Conservation (phyloP, 805 yeast genomes). For the Candida maltosa region DNA sequence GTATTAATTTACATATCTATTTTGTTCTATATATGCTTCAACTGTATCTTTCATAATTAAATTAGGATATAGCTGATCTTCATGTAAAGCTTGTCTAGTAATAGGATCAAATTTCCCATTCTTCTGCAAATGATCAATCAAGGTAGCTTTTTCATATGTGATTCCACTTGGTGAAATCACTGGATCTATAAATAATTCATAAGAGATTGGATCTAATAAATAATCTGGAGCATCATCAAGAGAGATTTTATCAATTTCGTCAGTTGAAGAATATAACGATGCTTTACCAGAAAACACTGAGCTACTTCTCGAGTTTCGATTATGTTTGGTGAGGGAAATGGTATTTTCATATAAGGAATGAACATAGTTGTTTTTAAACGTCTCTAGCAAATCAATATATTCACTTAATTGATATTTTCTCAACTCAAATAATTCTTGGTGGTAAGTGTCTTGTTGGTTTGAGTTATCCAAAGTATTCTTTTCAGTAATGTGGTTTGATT, state of each 20-base stretch:
- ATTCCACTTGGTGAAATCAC: conserved; percentile 44
- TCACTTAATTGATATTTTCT: conserved; percentile 19
- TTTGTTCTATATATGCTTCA: conserved; percentile 16
- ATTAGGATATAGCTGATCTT: conserved; percentile 37
- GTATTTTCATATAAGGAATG: conserved; percentile 17
- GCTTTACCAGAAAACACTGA: conserved; percentile 3
- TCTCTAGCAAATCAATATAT: conserved; percentile 15
- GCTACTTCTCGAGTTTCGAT: conserved; percentile 5
- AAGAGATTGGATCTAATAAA: conserved; percentile 40
- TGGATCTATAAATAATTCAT: conserved; percentile 38
- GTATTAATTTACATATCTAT: no score
- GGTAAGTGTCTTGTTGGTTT: conserved; percentile 13
- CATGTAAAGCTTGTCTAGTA: conserved; percentile 30
- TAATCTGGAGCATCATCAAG: conserved; percentile 36
- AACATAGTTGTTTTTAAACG: conserved; percentile 21
- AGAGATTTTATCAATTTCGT: conserved; percentile 24
- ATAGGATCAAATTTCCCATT: conserved; percentile 38
- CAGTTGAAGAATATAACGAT: background rate
- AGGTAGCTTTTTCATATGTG: conserved; percentile 39
- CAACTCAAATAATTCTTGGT: conserved; percentile 13
- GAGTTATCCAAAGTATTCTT: conserved; percentile 12
- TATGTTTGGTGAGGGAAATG: background rate
- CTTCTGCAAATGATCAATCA: conserved; percentile 30
- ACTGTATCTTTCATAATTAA: conserved; percentile 38
- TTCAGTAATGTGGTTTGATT: conserved; percentile 16